Percentiles rank a stretch among this genome's conserved stretches.
phyloP scores from a whole-genome alignment of 148 eudicot genomes.

The Rhododendron griersonianum region DNA sequence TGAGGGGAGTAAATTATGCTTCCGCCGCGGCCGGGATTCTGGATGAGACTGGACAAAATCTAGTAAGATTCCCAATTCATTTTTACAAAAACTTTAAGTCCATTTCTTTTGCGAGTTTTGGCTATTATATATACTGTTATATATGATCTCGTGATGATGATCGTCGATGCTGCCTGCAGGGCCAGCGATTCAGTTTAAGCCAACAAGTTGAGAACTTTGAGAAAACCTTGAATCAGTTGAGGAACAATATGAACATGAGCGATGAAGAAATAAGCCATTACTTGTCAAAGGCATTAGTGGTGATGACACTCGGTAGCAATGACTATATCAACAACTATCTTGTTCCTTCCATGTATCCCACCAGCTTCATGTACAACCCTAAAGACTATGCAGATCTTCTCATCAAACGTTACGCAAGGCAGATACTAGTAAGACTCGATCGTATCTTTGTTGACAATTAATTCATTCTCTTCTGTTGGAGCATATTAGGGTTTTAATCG shows the following conservation, averaged over 20 bases:
- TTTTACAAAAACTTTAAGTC: neutral
- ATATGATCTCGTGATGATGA: neutral
- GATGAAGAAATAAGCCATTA: conserved; percentile 31
- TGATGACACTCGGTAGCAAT: conserved; percentile 69
- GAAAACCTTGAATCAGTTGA: conserved; percentile 36
- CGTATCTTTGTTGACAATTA: too few species aligned
- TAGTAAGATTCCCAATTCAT: conserved; percentile 27
- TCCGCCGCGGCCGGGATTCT: conserved; percentile 84
- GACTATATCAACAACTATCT: conserved; percentile 79
- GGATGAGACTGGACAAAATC: conserved; percentile 57
- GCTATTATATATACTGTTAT: too few species aligned
- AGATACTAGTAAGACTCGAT: conserved; percentile 38
- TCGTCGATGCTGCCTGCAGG: conserved; percentile 24
- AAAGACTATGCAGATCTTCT: conserved; percentile 57
- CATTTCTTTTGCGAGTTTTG: neutral
- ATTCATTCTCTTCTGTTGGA: neutral
- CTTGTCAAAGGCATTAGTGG: conserved; percentile 45
- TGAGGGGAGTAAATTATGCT: conserved; percentile 71
- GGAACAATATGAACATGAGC: conserved; percentile 25
- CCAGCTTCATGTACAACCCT: conserved; percentile 43
- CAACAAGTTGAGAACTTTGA: conserved; percentile 58
- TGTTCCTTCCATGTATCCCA: conserved; percentile 36
- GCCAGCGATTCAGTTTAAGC: conserved; percentile 57
- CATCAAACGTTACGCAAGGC: conserved; percentile 41
- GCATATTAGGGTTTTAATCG: neutral